Conservation (phyloP, 768 basidiomycete genomes). For the Hebeloma cylindrosporum region DNA sequence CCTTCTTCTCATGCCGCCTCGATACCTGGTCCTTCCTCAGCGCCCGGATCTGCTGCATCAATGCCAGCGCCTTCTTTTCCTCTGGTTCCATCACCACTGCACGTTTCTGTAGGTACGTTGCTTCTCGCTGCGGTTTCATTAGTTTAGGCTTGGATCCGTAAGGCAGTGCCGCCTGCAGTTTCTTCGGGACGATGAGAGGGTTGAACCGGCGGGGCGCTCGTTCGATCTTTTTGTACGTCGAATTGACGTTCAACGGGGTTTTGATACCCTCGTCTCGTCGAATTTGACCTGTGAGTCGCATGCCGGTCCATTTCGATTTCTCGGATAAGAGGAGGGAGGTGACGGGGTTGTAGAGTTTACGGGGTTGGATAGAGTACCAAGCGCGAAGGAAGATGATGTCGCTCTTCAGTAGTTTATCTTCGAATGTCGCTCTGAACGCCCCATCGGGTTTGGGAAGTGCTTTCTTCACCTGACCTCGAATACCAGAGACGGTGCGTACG, state of each 20-base stretch:
- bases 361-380: slow-evolving; percentile 95
- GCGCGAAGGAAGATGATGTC: slow-evolving; percentile 95
- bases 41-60: slow-evolving; percentile 93
- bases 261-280: slow-evolving; percentile 82
- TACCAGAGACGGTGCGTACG: slow-evolving; percentile 91
- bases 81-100: slow-evolving; percentile 95
- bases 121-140: slow-evolving; percentile 67
- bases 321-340: slow-evolving; percentile 84
- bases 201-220: slow-evolving; percentile 87
- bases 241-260: slow-evolving; percentile 80
- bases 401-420: slow-evolving; percentile 95
- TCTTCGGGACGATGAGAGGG: slow-evolving; percentile 81
- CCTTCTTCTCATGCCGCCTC: slow-evolving; percentile 82
- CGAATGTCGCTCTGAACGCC: slow-evolving; percentile 94
- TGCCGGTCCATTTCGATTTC: slow-evolving; percentile 85
- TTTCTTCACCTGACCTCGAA: slow-evolving; percentile 96
- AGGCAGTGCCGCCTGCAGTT: slow-evolving; percentile 87
- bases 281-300: slow-evolving; percentile 94
- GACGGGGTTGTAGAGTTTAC: slow-evolving; percentile 96
- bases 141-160: slow-evolving; percentile 91
- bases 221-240: slow-evolving; percentile 82
- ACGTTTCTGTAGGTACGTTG: slow-evolving; percentile 92
- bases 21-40: slow-evolving; percentile 85
- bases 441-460: slow-evolving; percentile 94
- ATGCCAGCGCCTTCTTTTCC: slow-evolving; percentile 87